Conservation (phyloP, 306 rosid genomes). For the Senna tora region DNA sequence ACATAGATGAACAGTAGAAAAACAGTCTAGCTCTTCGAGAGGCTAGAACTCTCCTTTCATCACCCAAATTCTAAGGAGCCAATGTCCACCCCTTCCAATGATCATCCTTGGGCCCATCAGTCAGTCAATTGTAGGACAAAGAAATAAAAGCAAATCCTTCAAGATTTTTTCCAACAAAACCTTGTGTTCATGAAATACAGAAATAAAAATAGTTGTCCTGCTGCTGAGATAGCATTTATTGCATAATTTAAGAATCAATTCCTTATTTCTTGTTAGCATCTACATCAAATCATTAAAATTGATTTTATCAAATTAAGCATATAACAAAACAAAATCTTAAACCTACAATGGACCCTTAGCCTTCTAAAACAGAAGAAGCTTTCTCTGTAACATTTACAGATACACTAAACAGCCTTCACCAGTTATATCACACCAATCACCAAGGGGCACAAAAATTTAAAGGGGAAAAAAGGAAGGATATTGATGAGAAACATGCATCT, state of each 20-base stretch:
- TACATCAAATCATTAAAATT: not conserved
- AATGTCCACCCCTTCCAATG: no score
- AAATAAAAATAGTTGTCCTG: not conserved
- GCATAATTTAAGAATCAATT: not conserved
- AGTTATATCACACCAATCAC: no score
- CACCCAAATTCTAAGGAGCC: no score
- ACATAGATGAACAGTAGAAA: no score
- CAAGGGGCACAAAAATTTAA: no score
- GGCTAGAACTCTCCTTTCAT: no score
- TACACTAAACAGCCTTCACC: no score
- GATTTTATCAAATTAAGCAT: constrained; percentile 1
- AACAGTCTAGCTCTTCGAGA: no score
- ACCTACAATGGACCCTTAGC: not conserved
- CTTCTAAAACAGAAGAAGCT: constrained; percentile 6
- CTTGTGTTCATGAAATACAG: not conserved
- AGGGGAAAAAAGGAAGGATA: not conserved
- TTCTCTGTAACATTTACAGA: not conserved
- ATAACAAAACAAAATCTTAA: not conserved
- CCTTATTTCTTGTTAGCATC: not conserved
- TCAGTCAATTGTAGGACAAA: constrained; percentile 9
- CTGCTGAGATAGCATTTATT: not conserved
- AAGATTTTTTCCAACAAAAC: not conserved
- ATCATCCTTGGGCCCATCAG: no score
- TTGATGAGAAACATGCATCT: not conserved
- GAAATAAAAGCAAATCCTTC: constrained; percentile 6